Percentiles rank a stretch among this genome's conserved stretches.
Evolutionary conservation across 768 basidiomycete species (phyloP).

Genomic region (Daedalea quercina): DNA sequence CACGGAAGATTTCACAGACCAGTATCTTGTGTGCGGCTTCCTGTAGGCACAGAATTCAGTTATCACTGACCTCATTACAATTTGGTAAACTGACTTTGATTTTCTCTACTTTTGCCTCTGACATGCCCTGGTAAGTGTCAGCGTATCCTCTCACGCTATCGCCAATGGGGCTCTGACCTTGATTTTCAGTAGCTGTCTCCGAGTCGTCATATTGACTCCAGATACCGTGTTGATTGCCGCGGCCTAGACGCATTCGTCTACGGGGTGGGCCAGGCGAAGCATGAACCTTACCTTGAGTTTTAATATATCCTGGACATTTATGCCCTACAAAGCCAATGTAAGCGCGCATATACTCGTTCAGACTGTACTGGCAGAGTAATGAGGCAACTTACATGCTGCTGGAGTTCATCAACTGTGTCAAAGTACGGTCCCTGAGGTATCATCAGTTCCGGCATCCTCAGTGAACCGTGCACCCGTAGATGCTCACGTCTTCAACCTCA

Average conservation of each 20-base stretch:
- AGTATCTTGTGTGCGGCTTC: slow-evolving; percentile 88
- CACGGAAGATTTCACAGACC: slow-evolving; percentile 31
- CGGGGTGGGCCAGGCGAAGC: slow-evolving; percentile 5
- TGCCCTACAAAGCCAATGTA: slow-evolving; percentile 49
- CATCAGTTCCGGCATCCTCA: slow-evolving; percentile 1
- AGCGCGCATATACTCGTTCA: neutral
- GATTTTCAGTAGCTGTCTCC: slow-evolving; percentile 86
- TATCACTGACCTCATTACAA: neutral
- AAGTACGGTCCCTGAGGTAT: slow-evolving; percentile 51
- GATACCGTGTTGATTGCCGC: slow-evolving; percentile 82
- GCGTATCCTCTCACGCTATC: slow-evolving; percentile 1
- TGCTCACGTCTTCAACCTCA: slow-evolving; percentile 37
- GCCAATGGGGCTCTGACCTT: slow-evolving; percentile 48
- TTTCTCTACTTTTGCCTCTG: slow-evolving; percentile 96
- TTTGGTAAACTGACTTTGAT: slow-evolving; percentile 56
- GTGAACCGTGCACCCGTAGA: neutral
- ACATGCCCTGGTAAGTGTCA: slow-evolving; percentile 63
- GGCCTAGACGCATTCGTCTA: slow-evolving; percentile 33
- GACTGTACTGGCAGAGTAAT: neutral
- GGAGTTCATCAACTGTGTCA: slow-evolving; percentile 78
- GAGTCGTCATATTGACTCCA: slow-evolving; percentile 87
- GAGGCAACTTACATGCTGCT: slow-evolving; percentile 54
- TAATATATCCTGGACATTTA: slow-evolving; percentile 90
- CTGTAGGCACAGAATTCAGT: slow-evolving; percentile 30
- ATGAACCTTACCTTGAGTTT: slow-evolving; percentile 68